A percentile compares a stretch with the other conserved stretches of the same genome.
Evolutionary conservation across 2,329 filamentous ascomycete genomes (phyloP).

Genomic region (Aspergillus latus): DNA sequence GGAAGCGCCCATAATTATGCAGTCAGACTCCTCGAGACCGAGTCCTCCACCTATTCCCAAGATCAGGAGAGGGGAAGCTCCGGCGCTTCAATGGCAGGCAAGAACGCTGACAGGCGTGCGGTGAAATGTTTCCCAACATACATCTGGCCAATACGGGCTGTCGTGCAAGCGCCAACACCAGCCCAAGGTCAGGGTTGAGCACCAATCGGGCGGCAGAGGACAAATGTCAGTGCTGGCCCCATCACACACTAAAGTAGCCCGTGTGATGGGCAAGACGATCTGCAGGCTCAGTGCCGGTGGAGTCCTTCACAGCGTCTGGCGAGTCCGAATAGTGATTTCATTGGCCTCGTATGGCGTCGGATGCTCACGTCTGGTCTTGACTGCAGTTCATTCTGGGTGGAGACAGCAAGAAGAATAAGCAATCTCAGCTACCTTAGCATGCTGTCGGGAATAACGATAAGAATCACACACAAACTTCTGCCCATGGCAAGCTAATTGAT

Average conservation of each 20-base stretch:
- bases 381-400: background rate
- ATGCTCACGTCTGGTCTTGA: background rate
- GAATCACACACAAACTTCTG: too few species aligned
- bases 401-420: background rate
- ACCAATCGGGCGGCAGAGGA: constrained; percentile 30
- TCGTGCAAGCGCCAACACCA: constrained; percentile 35
- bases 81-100: constrained; percentile 23
- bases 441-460: background rate
- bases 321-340: background rate
- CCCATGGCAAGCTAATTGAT: too few species aligned
- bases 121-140: constrained; percentile 30
- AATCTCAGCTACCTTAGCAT: background rate
- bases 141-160: constrained; percentile 38
- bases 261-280: constrained; percentile 34
- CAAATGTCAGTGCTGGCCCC: constrained; percentile 23
- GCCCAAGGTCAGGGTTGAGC: constrained; percentile 21
- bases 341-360: background rate
- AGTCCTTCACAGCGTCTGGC: background rate
- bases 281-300: constrained; percentile 23
- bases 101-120: constrained; percentile 18
- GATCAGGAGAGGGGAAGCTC: constrained; percentile 32
- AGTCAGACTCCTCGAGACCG: constrained; percentile 15
- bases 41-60: constrained; percentile 21
- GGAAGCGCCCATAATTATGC: constrained; percentile 33
- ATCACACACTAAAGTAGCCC: constrained; percentile 34